Base-by-base conservation (phyloP, 1,284 basidiomycete genomes). In the Lignosus rhinocerotis region DNA sequence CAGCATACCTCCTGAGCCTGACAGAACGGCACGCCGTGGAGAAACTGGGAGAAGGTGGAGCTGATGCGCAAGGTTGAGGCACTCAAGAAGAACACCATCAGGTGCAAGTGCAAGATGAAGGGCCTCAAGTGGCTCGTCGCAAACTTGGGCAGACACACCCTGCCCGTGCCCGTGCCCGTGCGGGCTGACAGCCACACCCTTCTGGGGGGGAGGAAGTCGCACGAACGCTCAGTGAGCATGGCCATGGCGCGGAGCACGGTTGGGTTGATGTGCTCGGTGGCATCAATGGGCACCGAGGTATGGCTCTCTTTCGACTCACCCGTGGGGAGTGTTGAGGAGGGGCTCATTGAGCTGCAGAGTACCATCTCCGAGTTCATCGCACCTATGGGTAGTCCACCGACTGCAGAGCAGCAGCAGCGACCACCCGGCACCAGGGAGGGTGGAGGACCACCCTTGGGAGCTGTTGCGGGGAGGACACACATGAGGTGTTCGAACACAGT, bases 111-210 rank as follows among this genome's bases (percentile, higher is more conserved):
- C 55, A 81, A 82, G 67, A 77, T 83, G 48, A 76, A 77, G 53
- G 80, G 81, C 17, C 69, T 82, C 41, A 73, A 77, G 34, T 82
- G 78, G 76, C 74, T 82, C 17, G 74, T 82, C 48, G 73, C 79
- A 56, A 75, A 81, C 59, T 61, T 68, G 25, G 61, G 49, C 41
- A 46, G 33, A 42, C 54, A 25, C 58, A 58, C 19, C 34, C 32
- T n/a, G 36, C 54, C 17, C 30, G 51, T 16, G 30, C 51, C n/a
- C 8, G 48, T 30, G 41, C 60, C 62, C 1, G 52, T 58, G 25
- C 53, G 62, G 6, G 55, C 60, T 51, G 60, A 60, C 30, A 62
- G 60, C 60, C 43, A 44, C 11, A 59, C 60, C 3, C 47, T 63
- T 7, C 55, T 60, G 11, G 46, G 9, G n/a, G 47, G 21, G 46